Evolutionary conservation across 2,329 filamentous ascomycete species (phyloP).

Genomic region (Lecanicillium sp.): DNA sequence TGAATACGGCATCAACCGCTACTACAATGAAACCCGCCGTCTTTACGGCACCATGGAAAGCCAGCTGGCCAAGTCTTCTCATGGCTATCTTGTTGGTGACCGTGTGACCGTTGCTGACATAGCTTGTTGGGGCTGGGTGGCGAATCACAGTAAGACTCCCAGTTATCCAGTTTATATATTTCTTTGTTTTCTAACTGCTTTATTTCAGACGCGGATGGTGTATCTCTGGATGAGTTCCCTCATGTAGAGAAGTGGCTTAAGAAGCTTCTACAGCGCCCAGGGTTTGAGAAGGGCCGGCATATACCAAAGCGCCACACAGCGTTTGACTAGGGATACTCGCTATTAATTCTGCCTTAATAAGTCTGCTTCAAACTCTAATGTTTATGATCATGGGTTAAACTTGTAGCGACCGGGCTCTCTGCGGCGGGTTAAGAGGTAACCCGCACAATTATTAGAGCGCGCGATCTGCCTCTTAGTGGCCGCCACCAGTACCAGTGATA

Average conservation of each 20-base stretch:
- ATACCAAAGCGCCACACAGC: slow-evolving; percentile 62
- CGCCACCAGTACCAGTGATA: too few relatives aligned
- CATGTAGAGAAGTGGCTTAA: slow-evolving; percentile 70
- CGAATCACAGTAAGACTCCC: too few relatives aligned
- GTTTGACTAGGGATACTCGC: slow-evolving; percentile 37
- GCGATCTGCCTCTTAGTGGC: too few relatives aligned
- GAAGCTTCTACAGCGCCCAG: slow-evolving; percentile 59
- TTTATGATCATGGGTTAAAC: too few relatives aligned
- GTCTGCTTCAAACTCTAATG: too few relatives aligned
- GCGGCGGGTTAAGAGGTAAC: too few relatives aligned
- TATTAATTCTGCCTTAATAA: too few relatives aligned
- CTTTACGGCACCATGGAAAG: slow-evolving; percentile 72
- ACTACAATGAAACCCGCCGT: slow-evolving; percentile 75
- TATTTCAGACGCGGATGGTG: slow-evolving; percentile 30
- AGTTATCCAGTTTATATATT: slow-evolving; percentile 30
- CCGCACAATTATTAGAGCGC: too few relatives aligned
- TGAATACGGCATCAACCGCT: slow-evolving; percentile 73
- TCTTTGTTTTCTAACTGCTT: slow-evolving; percentile 1
- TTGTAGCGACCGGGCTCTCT: too few relatives aligned
- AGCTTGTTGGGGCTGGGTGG: slow-evolving; percentile 72
- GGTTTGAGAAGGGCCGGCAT: slow-evolving; percentile 67
- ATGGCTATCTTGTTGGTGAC: slow-evolving; percentile 58
- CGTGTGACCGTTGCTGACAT: slow-evolving; percentile 72
- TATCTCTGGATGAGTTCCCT: slow-evolving; percentile 68
- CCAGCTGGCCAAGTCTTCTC: slow-evolving; percentile 51